phyloP scores from a whole-genome alignment of 768 basidiomycete genomes.

The Amanita phalloides region DNA sequence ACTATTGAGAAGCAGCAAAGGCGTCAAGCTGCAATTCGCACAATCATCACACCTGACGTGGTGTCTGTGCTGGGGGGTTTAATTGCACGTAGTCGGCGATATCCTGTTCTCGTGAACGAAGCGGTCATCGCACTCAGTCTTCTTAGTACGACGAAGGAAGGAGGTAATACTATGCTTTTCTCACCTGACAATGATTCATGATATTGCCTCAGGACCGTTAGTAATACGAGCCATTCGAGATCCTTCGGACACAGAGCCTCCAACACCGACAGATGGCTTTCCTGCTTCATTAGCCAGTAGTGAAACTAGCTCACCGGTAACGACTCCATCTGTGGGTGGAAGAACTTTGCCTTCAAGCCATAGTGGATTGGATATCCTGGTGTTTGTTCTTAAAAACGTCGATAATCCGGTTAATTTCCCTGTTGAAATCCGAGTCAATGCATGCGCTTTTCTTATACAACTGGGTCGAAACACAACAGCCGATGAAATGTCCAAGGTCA shows the following conservation, averaged over 20 bases:
- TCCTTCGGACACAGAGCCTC: slow-evolving; percentile 20
- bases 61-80: slow-evolving; percentile 58
- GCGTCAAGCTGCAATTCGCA: slow-evolving; percentile 41
- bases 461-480: slow-evolving; percentile 42
- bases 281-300: slow-evolving; percentile 29
- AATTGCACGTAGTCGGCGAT: slow-evolving; percentile 66
- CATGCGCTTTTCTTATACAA: slow-evolving; percentile 62
- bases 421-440: slow-evolving; percentile 69
- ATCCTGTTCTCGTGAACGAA: slow-evolving; percentile 83
- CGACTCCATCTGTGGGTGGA: slow-evolving; percentile 27
- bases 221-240: slow-evolving; percentile 51
- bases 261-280: slow-evolving; percentile 22
- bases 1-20: slow-evolving; percentile 33
- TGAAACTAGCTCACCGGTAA: slow-evolving; percentile 35
- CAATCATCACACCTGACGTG: slow-evolving; percentile 41
- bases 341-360: slow-evolving; percentile 28
- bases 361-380: slow-evolving; percentile 59
- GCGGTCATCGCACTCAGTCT: slow-evolving; percentile 76
- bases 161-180: slow-evolving; percentile 37
- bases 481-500: slow-evolving; percentile 36
- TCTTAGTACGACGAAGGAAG: slow-evolving; percentile 52
- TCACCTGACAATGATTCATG: slow-evolving; percentile 1
- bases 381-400: slow-evolving; percentile 47
- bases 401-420: slow-evolving; percentile 49
- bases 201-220: slow-evolving; percentile 34